Evolutionary conservation across 2,329 filamentous ascomycete genomes (phyloP).

Genomic region (Neofusicoccum cordaticola): DNA sequence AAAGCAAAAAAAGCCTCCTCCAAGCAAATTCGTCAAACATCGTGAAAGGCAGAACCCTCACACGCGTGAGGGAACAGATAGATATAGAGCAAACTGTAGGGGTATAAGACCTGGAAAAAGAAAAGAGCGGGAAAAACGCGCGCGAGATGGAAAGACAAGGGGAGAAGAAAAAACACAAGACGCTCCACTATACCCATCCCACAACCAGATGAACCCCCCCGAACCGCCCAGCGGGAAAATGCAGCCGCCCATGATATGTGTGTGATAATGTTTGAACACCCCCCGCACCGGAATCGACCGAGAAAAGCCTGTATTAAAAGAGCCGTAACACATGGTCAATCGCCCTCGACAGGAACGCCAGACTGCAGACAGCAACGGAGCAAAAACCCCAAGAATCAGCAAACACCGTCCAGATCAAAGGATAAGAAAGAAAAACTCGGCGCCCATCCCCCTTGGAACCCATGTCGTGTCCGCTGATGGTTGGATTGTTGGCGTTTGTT

Average conservation of each 20-base stretch:
- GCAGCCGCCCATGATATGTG: background rate
- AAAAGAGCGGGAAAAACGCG: background rate
- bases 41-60: background rate
- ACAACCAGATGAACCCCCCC: background rate
- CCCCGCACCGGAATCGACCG: background rate
- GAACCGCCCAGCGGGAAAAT: background rate
- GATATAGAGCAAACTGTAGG: conserved; percentile 4
- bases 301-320: background rate
- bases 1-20: background rate
- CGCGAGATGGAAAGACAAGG: background rate
- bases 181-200: background rate
- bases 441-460: background rate
- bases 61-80: background rate
- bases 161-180: background rate
- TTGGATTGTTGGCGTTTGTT: background rate
- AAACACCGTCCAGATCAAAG: background rate
- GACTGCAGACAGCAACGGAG: background rate
- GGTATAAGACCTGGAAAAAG: conserved; percentile 5
- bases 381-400: conserved; percentile 5
- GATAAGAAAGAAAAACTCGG: background rate
- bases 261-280: background rate
- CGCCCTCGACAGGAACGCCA: conserved; percentile 6
- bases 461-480: conserved; percentile 1
- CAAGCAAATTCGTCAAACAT: background rate
- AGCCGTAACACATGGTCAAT: conserved; percentile 9